Evolutionary conservation across 2,329 filamentous ascomycete species (phyloP).

Genomic region (Lachnellula occidentalis): DNA sequence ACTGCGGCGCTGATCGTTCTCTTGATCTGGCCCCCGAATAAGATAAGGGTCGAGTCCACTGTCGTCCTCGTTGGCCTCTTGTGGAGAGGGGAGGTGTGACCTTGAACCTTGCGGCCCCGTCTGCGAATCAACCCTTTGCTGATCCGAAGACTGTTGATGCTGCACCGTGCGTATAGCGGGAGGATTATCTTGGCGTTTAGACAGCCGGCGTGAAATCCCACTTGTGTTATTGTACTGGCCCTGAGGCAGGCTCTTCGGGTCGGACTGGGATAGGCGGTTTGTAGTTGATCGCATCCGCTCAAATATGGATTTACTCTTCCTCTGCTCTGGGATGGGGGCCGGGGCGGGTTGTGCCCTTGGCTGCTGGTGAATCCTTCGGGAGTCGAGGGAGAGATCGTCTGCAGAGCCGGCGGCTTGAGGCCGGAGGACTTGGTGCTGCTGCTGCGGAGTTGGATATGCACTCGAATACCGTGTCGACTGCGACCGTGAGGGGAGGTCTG

Average conservation of each 20-base stretch:
- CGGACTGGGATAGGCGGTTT: conserved; percentile 19
- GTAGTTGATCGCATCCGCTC: conserved; percentile 27
- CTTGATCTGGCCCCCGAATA: conserved; percentile 20
- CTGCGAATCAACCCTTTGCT: conserved; percentile 33
- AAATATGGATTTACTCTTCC: conserved; percentile 29
- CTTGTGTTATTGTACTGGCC: conserved; percentile 42
- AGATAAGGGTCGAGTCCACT: conserved; percentile 27
- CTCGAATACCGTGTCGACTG: conserved; percentile 25
- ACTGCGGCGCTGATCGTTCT: conserved; percentile 4
- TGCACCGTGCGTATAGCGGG: conserved; percentile 37
- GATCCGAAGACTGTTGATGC: conserved; percentile 35
- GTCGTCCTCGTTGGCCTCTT: conserved; percentile 26
- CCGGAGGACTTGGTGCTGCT: conserved; percentile 10
- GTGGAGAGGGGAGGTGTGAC: conserved; percentile 27
- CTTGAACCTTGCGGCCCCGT: conserved; percentile 29
- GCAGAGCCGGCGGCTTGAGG: conserved; percentile 18
- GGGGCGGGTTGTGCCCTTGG: conserved; percentile 15
- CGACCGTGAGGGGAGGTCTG: conserved; percentile 17
- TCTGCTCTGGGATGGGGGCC: conserved; percentile 20
- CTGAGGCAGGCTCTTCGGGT: conserved; percentile 9
- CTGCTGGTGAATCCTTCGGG: conserved; percentile 19
- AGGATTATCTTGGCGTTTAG: conserved; percentile 49
- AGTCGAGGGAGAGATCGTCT: conserved; percentile 25
- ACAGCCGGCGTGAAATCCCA: conserved; percentile 48
- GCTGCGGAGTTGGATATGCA: conserved; percentile 19